Evolutionary conservation across 75 land plant genomes (phyloP).

Genomic region (Selaginella moellendorffii): DNA sequence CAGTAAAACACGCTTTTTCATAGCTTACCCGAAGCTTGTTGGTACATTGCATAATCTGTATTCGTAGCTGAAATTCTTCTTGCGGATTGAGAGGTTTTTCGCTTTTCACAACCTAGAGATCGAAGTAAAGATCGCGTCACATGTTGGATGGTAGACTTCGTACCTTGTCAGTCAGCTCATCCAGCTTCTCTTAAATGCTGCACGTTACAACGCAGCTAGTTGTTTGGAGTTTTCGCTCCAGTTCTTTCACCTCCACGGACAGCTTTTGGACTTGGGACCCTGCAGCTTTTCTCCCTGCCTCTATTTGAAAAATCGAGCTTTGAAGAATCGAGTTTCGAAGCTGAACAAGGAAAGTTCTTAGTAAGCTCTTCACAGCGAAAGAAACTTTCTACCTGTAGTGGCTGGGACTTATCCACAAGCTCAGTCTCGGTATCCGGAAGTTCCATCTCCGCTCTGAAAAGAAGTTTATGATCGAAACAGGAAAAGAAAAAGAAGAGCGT

Average conservation of each 20-base stretch:
- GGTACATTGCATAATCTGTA: slow-evolving; percentile 75
- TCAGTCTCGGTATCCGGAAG: neutral
- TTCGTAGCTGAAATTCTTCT: slow-evolving; percentile 39
- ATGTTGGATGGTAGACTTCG: neutral
- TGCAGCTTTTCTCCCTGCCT: slow-evolving; percentile 35
- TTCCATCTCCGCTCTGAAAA: no score
- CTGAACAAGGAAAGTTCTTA: no score
- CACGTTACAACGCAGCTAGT: slow-evolving; percentile 26
- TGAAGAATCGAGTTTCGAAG: no score
- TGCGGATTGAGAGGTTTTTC: slow-evolving; percentile 33
- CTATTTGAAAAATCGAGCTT: slow-evolving; percentile 15
- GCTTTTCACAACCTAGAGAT: slow-evolving; percentile 44
- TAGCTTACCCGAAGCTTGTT: slow-evolving; percentile 81
- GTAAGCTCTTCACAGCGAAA: neutral
- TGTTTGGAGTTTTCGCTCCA: slow-evolving; percentile 38
- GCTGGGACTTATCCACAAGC: neutral
- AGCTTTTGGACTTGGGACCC: slow-evolving; percentile 44
- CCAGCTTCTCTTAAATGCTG: slow-evolving; percentile 20
- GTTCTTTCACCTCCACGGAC: slow-evolving; percentile 40
- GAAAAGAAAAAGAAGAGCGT: no score
- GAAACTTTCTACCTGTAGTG: no score
- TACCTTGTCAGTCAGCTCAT: slow-evolving; percentile 27
- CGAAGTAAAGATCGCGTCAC: no score
- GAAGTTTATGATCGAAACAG: no score
- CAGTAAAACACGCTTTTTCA: no score